Evolutionary conservation across 2,329 filamentous ascomycete species (phyloP).

Genomic region (Pseudonectria buxi): DNA sequence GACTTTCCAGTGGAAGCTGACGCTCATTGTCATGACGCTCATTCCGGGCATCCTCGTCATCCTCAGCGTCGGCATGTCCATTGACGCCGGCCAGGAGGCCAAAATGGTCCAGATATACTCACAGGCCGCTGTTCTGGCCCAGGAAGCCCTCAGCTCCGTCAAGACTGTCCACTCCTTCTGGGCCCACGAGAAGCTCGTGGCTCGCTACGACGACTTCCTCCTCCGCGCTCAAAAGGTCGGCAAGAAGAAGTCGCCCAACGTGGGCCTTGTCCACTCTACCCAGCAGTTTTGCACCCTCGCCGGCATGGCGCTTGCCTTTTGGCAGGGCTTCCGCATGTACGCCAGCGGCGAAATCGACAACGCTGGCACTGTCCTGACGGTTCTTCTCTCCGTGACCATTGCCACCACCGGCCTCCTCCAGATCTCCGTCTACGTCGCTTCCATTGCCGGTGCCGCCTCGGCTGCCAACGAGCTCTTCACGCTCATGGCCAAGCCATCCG

Average conservation of each 20-base stretch:
- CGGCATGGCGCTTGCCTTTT: constrained; percentile 3
- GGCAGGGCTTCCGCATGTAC: constrained; percentile 3
- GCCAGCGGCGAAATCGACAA: constrained; percentile 1
- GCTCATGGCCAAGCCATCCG: no score
- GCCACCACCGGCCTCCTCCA: no score
- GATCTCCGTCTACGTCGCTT: no score
- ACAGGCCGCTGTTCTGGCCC: constrained; percentile 1
- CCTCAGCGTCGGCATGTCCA: constrained; percentile 1
- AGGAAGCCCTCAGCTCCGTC: constrained; percentile 3
- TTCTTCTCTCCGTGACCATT: no score
- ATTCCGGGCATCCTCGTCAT: background rate
- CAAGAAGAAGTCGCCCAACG: constrained; percentile 2
- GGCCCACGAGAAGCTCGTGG: background rate
- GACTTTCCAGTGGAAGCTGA: background rate
- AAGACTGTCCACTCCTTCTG: constrained; percentile 5
- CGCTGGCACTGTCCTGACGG: constrained; percentile 1
- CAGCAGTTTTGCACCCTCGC: constrained; percentile 2
- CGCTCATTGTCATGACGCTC: background rate
- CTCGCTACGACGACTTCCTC: constrained; percentile 2
- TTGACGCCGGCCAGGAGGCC: background rate
- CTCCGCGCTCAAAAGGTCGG: constrained; percentile 1
- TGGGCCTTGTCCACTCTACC: constrained; percentile 2
- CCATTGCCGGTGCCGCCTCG: no score
- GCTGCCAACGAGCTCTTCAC: no score
- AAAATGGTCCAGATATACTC: constrained; percentile 2